A percentile compares a stretch with the other conserved stretches of the same genome.
Conservation (phyloP, 768 basidiomycete genomes). For the Cystobasidium ongulense region DNA sequence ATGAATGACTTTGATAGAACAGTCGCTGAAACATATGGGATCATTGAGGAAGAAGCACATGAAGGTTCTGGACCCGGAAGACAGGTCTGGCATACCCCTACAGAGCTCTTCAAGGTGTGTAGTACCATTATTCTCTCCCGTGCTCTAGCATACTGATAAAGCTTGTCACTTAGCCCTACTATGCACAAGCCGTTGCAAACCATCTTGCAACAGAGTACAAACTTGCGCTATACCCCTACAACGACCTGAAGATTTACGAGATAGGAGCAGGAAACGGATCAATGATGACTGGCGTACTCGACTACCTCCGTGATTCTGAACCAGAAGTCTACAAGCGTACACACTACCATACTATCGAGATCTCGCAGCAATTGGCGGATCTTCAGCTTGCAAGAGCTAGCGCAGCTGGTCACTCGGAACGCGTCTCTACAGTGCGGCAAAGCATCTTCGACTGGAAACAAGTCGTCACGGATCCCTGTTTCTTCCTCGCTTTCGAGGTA, state of each 20-base stretch:
- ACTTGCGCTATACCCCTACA: constrained; percentile 88
- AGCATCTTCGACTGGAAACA: constrained; percentile 80
- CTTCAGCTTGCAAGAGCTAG: constrained; percentile 52
- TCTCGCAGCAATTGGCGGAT: constrained; percentile 67
- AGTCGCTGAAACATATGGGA: constrained; percentile 66
- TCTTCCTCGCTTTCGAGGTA: constrained; percentile 89
- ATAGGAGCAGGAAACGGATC: constrained; percentile 98
- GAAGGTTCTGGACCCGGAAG: constrained; percentile 38
- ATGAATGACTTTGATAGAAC: constrained; percentile 69
- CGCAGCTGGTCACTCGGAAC: constrained; percentile 47
- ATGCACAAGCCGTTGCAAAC: constrained; percentile 78
- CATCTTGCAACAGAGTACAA: constrained; percentile 87
- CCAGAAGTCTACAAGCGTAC: constrained; percentile 91
- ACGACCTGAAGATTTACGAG: constrained; percentile 92
- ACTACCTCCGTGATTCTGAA: constrained; percentile 64
- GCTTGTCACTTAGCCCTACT: constrained; percentile 65
- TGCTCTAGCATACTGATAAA: neutral
- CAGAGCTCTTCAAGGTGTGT: constrained; percentile 85
- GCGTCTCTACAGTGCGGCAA: constrained; percentile 61
- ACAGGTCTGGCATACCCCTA: constrained; percentile 98
- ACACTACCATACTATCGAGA: constrained; percentile 89
- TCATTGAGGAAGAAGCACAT: constrained; percentile 55
- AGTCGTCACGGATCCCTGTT: constrained; percentile 73
- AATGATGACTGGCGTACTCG: constrained; percentile 76
- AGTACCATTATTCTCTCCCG: neutral